These are phyloP conservation scores for Rhodocollybia butyracea DNA, from an alignment of 768 basidiomycete genomes.

Conservation along the genomic window DNA sequence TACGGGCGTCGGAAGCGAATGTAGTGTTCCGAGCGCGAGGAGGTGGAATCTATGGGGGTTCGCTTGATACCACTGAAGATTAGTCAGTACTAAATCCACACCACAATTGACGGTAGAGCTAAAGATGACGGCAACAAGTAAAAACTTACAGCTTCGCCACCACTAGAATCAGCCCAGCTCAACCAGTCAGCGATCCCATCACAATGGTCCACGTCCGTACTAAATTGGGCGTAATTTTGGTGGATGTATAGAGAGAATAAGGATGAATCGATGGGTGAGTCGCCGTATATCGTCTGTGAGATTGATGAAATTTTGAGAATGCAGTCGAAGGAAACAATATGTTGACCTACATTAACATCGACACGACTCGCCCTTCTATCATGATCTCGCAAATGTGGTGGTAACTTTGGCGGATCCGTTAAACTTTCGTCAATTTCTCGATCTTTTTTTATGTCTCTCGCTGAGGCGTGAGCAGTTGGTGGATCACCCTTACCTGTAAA, in stretches of 20 bases:
- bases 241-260: slow-evolving; percentile 89
- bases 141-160: slow-evolving; percentile 54
- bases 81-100: background rate
- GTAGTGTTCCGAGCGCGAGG: slow-evolving; percentile 77
- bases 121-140: too few species aligned
- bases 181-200: slow-evolving; percentile 68
- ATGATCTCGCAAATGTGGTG: slow-evolving; percentile 55
- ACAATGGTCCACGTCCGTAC: slow-evolving; percentile 72
- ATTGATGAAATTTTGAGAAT: background rate
- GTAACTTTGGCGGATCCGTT: slow-evolving; percentile 53
- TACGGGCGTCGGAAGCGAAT: slow-evolving; percentile 86
- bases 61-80: slow-evolving; percentile 54
- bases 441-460: slow-evolving; percentile 63
- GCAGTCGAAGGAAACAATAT: background rate
- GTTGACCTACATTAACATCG: slow-evolving; percentile 60
- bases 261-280: slow-evolving; percentile 89
- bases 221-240: slow-evolving; percentile 90
- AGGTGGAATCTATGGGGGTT: slow-evolving; percentile 88
- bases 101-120: background rate
- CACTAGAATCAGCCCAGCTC: slow-evolving; percentile 72
- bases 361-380: slow-evolving; percentile 69
- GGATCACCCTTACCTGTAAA: slow-evolving; percentile 72
- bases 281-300: slow-evolving; percentile 64
- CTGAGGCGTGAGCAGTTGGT: slow-evolving; percentile 47
- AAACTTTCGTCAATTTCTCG: slow-evolving; percentile 53